These are phyloP conservation scores for Fusarium compactum DNA, from an alignment of 2,329 filamentous ascomycete species.

Conservation along the genomic window DNA sequence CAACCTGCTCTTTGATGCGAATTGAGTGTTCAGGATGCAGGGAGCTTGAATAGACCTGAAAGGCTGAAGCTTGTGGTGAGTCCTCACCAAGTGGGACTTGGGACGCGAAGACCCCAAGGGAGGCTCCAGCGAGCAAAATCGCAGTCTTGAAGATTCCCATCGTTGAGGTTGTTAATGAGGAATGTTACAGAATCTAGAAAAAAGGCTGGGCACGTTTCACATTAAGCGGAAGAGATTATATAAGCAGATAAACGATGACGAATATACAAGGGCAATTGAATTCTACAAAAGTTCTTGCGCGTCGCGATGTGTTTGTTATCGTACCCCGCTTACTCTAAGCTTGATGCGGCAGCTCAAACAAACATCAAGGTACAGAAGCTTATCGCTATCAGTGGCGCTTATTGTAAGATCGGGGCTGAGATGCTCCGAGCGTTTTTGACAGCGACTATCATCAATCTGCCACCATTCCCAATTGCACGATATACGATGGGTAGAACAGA, in stretches of 20 bases:
- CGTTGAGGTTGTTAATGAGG: not conserved
- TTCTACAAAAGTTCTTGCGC: not conserved
- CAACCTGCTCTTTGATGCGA: slow-evolving; percentile 35
- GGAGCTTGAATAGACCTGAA: slow-evolving; percentile 21
- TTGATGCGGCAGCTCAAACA: slow-evolving; percentile 17
- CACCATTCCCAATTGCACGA: not conserved
- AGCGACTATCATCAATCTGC: not conserved
- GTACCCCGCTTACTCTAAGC: slow-evolving; percentile 27
- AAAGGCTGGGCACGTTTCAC: not conserved
- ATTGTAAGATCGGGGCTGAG: not conserved
- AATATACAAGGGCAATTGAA: not conserved
- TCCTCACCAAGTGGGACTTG: not conserved
- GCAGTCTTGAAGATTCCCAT: slow-evolving; percentile 17
- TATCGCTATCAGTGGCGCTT: not conserved
- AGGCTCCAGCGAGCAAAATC: slow-evolving; percentile 4
- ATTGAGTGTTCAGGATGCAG: slow-evolving; percentile 28
- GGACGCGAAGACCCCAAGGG: not conserved
- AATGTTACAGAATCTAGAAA: not conserved
- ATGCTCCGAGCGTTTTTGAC: not conserved
- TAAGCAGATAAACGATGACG: slow-evolving; percentile 15
- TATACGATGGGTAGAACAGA: not conserved
- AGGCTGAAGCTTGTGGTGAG: slow-evolving; percentile 3
- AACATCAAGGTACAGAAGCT: not conserved
- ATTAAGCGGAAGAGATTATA: not conserved
- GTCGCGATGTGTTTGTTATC: not conserved